phyloP scores from a whole-genome alignment of 2,329 filamentous ascomycete species.

The Allantophomopsis cytisporea region DNA sequence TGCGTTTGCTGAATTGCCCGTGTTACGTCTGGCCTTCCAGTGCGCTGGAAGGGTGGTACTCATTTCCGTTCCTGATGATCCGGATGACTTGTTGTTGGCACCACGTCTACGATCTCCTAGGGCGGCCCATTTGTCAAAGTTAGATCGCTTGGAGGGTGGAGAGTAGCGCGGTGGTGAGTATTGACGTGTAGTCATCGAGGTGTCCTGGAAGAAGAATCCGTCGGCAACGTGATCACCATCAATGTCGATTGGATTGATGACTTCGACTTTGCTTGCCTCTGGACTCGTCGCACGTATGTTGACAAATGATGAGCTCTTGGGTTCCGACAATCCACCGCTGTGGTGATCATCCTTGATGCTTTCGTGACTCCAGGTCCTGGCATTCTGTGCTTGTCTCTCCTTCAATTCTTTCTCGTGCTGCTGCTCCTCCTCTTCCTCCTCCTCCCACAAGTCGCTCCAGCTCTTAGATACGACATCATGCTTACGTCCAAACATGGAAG shows the following conservation, averaged over 20 bases:
- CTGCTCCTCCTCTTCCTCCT: conserved; percentile 69
- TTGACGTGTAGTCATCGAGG: conserved; percentile 24
- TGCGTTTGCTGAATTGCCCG: conserved; percentile 4
- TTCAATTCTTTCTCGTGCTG: conserved; percentile 44
- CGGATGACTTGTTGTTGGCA: conserved; percentile 32
- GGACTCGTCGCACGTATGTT: conserved; percentile 27
- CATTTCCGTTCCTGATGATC: conserved; percentile 6
- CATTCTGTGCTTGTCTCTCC: conserved; percentile 47
- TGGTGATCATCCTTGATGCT: conserved; percentile 29
- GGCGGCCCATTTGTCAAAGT: conserved; percentile 77
- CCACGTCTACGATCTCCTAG: conserved; percentile 75
- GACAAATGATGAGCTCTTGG: conserved; percentile 35
- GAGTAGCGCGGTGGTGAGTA: conserved; percentile 38
- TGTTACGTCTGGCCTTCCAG: conserved; percentile 17
- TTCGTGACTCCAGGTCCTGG: conserved; percentile 63
- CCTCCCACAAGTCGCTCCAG: conserved; percentile 98
- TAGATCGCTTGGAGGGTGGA: conserved; percentile 50
- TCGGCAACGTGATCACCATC: conserved; percentile 55
- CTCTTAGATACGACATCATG: conserved; percentile 84
- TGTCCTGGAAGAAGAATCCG: conserved; percentile 62
- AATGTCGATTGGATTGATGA: conserved; percentile 22
- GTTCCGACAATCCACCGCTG: conserved; percentile 34
- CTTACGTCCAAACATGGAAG: conserved; percentile 66
- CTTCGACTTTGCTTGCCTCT: conserved; percentile 19
- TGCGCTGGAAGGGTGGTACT: conserved; percentile 16